Base-by-base conservation (phyloP, 2,329 filamentous ascomycete species). In the Fusarium guadeloupense region DNA sequence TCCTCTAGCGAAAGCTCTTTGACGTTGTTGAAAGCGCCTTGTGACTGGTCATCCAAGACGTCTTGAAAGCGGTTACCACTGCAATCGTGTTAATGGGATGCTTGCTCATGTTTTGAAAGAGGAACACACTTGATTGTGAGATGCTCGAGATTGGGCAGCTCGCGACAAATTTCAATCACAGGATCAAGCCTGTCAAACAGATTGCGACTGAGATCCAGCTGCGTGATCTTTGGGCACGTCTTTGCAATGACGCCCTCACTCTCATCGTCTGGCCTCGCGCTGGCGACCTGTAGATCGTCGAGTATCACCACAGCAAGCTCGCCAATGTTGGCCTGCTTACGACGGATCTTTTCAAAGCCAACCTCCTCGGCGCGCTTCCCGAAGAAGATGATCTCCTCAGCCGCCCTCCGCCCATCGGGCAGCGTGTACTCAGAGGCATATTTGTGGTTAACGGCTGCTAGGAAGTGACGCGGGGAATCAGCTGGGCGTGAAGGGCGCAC, bases 301-400 rank as follows among this genome's bases (percentile, higher is more conserved):
- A 99, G 81, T 33, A 98, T 86, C 43, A 96, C 88, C 50, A 93
- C 88, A 65, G 84, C 89, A 56, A 98, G 82, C 68, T 95, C 91
- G 49, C 89, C 81, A 26, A 98, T 80, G 71, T 89, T 81, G 66
- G 93, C 89, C 70, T 96, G 88, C 75, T 93, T 87, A 64, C 84
- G 84, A 37, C 90, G 86, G 65, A 97, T 92, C 80, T 97, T 97
- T 67, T 96, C 93, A 68, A 98, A 98, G 25, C 95, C 95, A 28
- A 98, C 86, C 77, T 98, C 94, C 77, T 98, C 90, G 6, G 92
- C 94, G 16, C 93, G 85, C 76, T 98, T 98, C 31, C 76, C 91
- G 77, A 81, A 96, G 82, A 82, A 89, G 49, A 81, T 78, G 60
- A 96, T 89, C 42, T 85, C 81, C 3, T 69, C 67, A 9, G 68